phyloP scores from a whole-genome alignment of 2,329 filamentous ascomycete genomes.

The Colletotrichum sp. region DNA sequence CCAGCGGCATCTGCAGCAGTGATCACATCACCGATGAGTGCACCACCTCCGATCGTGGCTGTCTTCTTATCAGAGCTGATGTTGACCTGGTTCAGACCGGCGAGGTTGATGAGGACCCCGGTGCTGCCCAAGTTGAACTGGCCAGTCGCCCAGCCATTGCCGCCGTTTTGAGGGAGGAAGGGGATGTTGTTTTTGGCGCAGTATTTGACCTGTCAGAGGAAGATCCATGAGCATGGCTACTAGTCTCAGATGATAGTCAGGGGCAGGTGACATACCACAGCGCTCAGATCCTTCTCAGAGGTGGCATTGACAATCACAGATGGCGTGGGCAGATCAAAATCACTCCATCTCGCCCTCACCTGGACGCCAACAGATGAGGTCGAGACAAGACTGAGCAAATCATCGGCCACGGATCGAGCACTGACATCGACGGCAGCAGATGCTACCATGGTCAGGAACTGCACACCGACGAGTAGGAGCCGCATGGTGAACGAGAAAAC shows the following conservation, averaged over 20 bases:
- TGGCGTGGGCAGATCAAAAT: constrained; percentile 20
- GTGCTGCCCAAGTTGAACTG: constrained; percentile 13
- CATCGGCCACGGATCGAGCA: not conserved
- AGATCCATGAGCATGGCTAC: not conserved
- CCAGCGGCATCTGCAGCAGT: constrained; percentile 9
- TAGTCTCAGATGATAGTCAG: not conserved
- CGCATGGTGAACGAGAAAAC: not conserved
- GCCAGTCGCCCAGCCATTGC: constrained; percentile 19
- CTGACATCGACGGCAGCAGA: not conserved
- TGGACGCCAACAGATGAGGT: not conserved
- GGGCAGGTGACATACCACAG: not conserved
- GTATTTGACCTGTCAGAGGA: constrained; percentile 4
- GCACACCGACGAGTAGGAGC: not conserved
- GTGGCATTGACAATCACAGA: constrained; percentile 21
- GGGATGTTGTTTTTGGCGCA: not conserved
- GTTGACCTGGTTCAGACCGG: constrained; percentile 23
- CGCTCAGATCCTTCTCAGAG: constrained; percentile 22
- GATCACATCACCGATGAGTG: constrained; percentile 12
- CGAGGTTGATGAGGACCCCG: constrained; percentile 28
- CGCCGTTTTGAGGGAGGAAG: constrained; percentile 20
- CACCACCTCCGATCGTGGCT: constrained; percentile 21
- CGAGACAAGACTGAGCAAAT: not conserved
- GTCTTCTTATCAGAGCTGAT: constrained; percentile 20
- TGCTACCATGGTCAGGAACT: constrained; percentile 9
- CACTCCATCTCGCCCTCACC: constrained; percentile 22